Base-by-base conservation (phyloP, 805 yeast species). In the Spathaspora gorwiae region DNA sequence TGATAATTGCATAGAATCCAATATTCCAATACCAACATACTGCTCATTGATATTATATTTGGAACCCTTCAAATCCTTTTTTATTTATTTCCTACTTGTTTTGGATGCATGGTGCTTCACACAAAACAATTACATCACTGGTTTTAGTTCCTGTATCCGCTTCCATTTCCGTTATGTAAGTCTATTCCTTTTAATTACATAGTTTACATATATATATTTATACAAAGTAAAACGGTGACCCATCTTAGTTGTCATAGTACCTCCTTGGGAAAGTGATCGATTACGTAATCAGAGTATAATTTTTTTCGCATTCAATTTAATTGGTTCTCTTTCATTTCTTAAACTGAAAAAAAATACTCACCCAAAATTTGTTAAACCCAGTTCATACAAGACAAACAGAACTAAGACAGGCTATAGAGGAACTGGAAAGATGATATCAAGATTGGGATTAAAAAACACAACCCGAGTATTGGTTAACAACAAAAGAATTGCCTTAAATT, bases 281-380 rank as follows among this genome's bases (percentile, higher is more conserved):
- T 19, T 19, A 19, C 24, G 24, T 19, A 19, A 19, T 19, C 24
- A 19, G 24, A 6, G 19, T 13, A 14, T 10, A 33, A 43, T 40
- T 47, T 54, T 49, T 47, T 54, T 54, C 57, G 49, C 56, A 42
- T 19, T 36, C 40, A 47, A 37, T 54, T 54, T 49, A 47, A 54
- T 54, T 54, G 57, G 57, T 45, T 46, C 37, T 29, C 15, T 14
- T 9, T 35, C 37, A 35, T 3, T 35, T 19, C n/a, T 14, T 6
- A 2, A n/a, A 13, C 24, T 35, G 15, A 12, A 13, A 39, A 35
- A 31, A 15, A 38, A 29, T 15, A 10, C 32, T 9, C 12, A 12
- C 32, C 6, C 7, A 24, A 42, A 12, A 35, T 11, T 31, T 40
- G 19, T 3, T n/a, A 15, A 35, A 3, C 24, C 24, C 24, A 19